Conservation (phyloP, 2,329 filamentous ascomycete species). For the Epichloe uncinata region DNA sequence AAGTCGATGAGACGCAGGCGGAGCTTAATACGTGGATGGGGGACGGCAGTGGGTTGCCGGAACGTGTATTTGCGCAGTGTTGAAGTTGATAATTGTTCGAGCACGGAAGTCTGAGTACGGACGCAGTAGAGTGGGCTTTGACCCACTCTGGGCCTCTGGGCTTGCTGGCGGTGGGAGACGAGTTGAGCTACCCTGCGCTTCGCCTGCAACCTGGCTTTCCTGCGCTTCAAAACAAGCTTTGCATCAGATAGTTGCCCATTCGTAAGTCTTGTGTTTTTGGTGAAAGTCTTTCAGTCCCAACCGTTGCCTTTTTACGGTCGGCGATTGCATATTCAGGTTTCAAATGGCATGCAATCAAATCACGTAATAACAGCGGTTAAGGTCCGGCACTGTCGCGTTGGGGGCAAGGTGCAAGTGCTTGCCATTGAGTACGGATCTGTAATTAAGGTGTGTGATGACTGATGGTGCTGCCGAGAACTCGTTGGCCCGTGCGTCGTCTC, state of each 20-base stretch:
- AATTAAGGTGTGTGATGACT: too few relatives aligned
- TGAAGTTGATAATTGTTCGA: not conserved
- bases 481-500: constrained; percentile 14
- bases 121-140: too few relatives aligned
- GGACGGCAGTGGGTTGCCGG: not conserved
- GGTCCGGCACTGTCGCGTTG: not conserved
- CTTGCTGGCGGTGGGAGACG: not conserved
- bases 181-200: not conserved
- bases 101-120: not conserved
- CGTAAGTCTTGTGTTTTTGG: too few relatives aligned
- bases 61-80: not conserved
- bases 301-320: too few relatives aligned
- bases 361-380: not conserved
- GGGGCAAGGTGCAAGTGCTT: too few relatives aligned
- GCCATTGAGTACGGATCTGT: too few relatives aligned
- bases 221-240: too few relatives aligned
- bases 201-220: not conserved
- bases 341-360: not conserved
- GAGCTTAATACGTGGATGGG: not conserved
- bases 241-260: too few relatives aligned
- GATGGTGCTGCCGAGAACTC: not conserved
- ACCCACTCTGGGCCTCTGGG: too few relatives aligned
- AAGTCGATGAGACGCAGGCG: not conserved
- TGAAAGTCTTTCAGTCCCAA: too few relatives aligned
- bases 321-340: not conserved